Base-by-base conservation (phyloP, 2,329 filamentous ascomycete species). In the Ophiosphaerella narmari region DNA sequence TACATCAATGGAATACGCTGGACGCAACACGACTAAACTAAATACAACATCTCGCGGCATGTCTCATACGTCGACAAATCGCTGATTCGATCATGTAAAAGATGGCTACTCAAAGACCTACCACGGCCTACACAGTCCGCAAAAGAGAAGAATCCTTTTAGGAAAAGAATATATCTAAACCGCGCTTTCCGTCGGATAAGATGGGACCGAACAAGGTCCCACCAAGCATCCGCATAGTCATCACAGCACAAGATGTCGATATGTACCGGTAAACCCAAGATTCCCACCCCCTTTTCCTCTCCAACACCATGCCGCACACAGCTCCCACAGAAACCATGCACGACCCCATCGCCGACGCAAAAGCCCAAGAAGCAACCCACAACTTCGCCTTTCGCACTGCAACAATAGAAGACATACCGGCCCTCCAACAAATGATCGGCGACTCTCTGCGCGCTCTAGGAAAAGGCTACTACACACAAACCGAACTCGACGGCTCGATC, bases 401-500 rank as follows among this genome's bases (percentile, higher is more conserved):
- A 11, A 70, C 63, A 13, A 45, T 40, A 21, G 56, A 57, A 7
- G 70, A 73, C 39, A 65, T 73, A 39, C 62, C 68, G 3, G 65
- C 66, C 0, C 52, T 73, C 3, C 55, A 67, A 45, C 39, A 53
- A 16, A 66, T 67, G 60, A 72, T 72, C 12, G 59, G 35, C 16
- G 52, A 60, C 12, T 71, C 67, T 1, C 48, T 73, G 2, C 62
- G 68, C 12, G 55, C 59, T 5, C 43, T 71, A 14, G 64, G 61
- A 24, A 63, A 60, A 39, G 55, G 49, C 0, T 60, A 67, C 36
- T 73, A 73, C 41, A 67, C 63, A 1, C 54, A 64, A 46, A 61
- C 68, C 32, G 67, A 72, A 43, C 64, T 73, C 8, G 68, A 71
- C 24, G 70, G 68, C 23, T 70, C 66, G 11, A 73, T 73, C 46